phyloP scores from a whole-genome alignment of 208 protist species.

The Trypanosoma theileri region DNA sequence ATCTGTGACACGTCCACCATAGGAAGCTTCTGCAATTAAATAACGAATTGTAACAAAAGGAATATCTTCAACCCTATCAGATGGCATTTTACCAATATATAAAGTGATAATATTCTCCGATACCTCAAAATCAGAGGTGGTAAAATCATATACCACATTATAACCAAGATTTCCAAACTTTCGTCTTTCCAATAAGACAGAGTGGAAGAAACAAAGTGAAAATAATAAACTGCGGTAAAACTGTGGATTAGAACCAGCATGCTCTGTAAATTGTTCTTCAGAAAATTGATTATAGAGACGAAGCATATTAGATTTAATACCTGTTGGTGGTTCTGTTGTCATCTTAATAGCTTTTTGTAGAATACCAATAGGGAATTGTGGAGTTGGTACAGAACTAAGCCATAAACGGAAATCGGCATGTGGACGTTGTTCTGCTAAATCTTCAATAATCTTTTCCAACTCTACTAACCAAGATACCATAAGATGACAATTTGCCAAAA shows the following conservation, averaged over 20 bases:
- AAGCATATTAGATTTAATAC: constrained; percentile 97
- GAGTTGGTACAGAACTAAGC: constrained; percentile 97
- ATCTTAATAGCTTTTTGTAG: constrained; percentile 97
- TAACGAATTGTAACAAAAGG: constrained; percentile 97
- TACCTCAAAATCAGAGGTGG: constrained; percentile 97
- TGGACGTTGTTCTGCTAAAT: constrained; percentile 82
- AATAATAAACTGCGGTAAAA: constrained; percentile 97
- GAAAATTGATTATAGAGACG: constrained; percentile 94
- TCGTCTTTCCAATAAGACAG: constrained; percentile 96
- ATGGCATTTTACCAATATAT: constrained; percentile 85
- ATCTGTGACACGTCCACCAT: constrained; percentile 98
- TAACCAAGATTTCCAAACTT: constrained; percentile 99
- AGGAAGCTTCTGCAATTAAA: constrained; percentile 97
- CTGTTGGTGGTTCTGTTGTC: constrained; percentile 98
- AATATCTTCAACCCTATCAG: constrained; percentile 79
- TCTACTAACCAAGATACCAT: constrained; percentile 96
- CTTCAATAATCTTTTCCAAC: constrained; percentile 97
- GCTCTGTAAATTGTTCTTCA: constrained; percentile 87
- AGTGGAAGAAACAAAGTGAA: constrained; percentile 97
- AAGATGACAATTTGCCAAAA: constrained; percentile 98
- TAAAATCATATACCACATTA: constrained; percentile 99
- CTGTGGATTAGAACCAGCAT: constrained; percentile 55
- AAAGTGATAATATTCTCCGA: constrained; percentile 92
- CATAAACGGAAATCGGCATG: constrained; percentile 98
- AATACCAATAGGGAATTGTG: constrained; percentile 96